A percentile compares a stretch with the other conserved stretches of the same genome.
Conservation (phyloP, 352 stramenopile species). For the Phytophthora agathidicida region DNA sequence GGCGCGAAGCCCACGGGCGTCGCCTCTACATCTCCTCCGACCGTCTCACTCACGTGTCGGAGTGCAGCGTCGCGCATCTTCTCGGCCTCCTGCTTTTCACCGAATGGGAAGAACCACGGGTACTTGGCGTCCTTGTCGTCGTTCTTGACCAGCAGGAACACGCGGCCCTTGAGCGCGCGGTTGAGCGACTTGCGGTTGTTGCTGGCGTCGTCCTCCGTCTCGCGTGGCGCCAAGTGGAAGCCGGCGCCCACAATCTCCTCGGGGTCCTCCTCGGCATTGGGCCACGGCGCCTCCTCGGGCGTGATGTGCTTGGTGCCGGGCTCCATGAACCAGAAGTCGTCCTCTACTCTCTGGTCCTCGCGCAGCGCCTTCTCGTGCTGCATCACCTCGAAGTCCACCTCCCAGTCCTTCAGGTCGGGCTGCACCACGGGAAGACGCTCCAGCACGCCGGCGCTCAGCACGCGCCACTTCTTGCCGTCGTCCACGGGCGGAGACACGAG, state of each 20-base stretch:
- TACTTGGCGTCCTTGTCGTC: constrained; percentile 50
- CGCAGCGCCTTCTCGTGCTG: constrained; percentile 79
- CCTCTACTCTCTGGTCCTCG: constrained; percentile 77
- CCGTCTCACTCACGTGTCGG: constrained; percentile 53
- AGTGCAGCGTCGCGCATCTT: constrained; percentile 86
- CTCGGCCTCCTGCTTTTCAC: constrained; percentile 62
- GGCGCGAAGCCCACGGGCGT: constrained; percentile 74
- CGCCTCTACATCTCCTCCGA: constrained; percentile 54
- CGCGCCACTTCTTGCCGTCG: constrained; percentile 84
- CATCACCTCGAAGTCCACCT: constrained; percentile 76
- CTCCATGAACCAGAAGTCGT: constrained; percentile 90
- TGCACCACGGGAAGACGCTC: constrained; percentile 80
- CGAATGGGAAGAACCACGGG: constrained; percentile 82
- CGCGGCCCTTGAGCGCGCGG: constrained; percentile 77
- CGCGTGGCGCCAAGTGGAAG: constrained; percentile 76
- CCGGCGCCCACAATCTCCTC: constrained; percentile 77
- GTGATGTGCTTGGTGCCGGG: constrained; percentile 71
- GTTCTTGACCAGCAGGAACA: constrained; percentile 83
- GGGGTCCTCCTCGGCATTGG: constrained; percentile 61
- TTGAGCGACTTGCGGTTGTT: constrained; percentile 90
- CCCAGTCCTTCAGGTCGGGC: constrained; percentile 76
- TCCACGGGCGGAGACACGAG: constrained; percentile 53
- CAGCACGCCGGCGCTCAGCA: constrained; percentile 74
- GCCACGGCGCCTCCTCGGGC: constrained; percentile 74
- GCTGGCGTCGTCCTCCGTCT: constrained; percentile 75